phyloP scores from a whole-genome alignment of 2,329 filamentous ascomycete species.

The Xylaria sp. region DNA sequence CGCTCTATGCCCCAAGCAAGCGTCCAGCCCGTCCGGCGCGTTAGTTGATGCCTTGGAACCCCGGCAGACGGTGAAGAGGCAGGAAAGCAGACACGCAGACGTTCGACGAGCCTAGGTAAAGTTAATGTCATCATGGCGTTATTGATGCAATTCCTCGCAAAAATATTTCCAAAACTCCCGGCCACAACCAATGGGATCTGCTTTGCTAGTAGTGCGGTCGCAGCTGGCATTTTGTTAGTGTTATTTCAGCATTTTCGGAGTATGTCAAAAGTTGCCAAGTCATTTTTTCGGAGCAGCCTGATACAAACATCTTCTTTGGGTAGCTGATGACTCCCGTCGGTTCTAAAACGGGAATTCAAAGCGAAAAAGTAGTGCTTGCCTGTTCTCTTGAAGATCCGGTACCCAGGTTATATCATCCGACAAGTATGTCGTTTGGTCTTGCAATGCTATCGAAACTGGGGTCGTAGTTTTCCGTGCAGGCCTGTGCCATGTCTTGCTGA shows the following conservation, averaged over 20 bases:
- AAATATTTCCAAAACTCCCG: constrained; percentile 85
- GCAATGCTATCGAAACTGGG: constrained; percentile 31
- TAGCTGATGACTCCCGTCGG: too few relatives aligned
- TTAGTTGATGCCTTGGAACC: too few relatives aligned
- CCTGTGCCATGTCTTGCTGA: constrained; percentile 79
- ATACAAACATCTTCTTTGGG: too few relatives aligned
- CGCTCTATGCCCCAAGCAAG: constrained; percentile 83
- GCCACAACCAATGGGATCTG: constrained; percentile 80
- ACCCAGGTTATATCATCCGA: constrained; percentile 6
- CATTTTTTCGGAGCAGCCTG: too few relatives aligned
- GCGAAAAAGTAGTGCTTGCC: too few relatives aligned
- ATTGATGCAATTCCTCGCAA: constrained; percentile 78
- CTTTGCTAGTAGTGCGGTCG: constrained; percentile 83
- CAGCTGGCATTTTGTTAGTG: too few relatives aligned
- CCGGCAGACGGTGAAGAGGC: constrained; percentile 46
- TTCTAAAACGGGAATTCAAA: too few relatives aligned
- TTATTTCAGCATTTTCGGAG: too few relatives aligned
- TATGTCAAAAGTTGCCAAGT: too few relatives aligned
- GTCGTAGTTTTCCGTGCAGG: constrained; percentile 96
- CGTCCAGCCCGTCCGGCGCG: constrained; percentile 63
- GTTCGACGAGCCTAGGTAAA: constrained; percentile 68
- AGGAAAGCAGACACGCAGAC: constrained; percentile 69
- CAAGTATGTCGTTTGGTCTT: background rate
- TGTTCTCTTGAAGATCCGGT: constrained; percentile 72
- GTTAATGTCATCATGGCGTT: constrained; percentile 78